phyloP scores from a whole-genome alignment of 2,329 filamentous ascomycete genomes.

The Fusarium sublunatum region DNA sequence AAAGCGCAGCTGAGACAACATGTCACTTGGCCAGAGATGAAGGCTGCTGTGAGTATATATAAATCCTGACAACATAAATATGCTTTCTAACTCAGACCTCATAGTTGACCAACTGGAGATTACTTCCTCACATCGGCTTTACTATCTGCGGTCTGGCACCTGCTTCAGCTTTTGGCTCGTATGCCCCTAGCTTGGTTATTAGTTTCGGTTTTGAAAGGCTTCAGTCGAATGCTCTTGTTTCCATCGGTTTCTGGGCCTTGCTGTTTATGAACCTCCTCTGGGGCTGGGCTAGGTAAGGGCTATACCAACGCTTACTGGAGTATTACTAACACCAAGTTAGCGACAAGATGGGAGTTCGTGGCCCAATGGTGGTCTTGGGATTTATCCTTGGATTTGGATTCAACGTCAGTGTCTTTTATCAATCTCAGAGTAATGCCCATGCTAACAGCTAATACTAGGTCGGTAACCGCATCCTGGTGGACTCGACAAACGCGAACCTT shows the following conservation, averaged over 20 bases:
- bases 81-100: neutral
- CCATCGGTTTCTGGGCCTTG: conserved; percentile 50
- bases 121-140: conserved; percentile 48
- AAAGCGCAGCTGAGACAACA: conserved; percentile 45
- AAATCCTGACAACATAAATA: neutral
- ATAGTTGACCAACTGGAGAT: conserved; percentile 51
- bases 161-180: conserved; percentile 32
- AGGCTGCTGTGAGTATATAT: conserved; percentile 45
- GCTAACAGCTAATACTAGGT: conserved; percentile 29
- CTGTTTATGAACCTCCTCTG: conserved; percentile 48
- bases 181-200: conserved; percentile 42
- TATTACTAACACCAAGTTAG: conserved; percentile 8
- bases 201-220: conserved; percentile 50
- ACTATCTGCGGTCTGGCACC: conserved; percentile 49
- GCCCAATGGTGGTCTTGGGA: conserved; percentile 34
- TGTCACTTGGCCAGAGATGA: conserved; percentile 48
- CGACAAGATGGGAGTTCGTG: conserved; percentile 31
- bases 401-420: neutral
- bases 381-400: conserved; percentile 26
- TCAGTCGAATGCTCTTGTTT: conserved; percentile 41
- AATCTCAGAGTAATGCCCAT: neutral
- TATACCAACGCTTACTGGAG: neutral
- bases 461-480: conserved; percentile 45
- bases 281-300: conserved; percentile 36
- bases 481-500: conserved; percentile 40